phyloP scores from a whole-genome alignment of 2,329 filamentous ascomycete genomes.

The Ascochyta koolunga region DNA sequence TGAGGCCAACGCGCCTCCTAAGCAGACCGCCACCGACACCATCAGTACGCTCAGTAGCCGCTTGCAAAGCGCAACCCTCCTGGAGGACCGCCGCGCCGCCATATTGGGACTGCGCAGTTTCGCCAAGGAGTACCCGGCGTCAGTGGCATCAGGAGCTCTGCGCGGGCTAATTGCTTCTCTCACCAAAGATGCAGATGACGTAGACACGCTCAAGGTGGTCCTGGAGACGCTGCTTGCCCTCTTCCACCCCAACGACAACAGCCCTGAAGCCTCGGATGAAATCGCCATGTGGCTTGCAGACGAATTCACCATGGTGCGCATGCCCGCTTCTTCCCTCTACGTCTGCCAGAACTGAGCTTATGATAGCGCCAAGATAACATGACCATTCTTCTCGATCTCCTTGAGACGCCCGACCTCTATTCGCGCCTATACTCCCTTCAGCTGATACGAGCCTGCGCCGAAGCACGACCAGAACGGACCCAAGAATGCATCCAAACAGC shows the following conservation, averaged over 20 bases:
- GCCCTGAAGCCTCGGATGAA: constrained; percentile 90
- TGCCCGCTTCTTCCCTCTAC: constrained; percentile 1
- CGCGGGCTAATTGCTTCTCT: constrained; percentile 85
- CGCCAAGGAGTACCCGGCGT: constrained; percentile 94
- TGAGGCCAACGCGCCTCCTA: constrained; percentile 79
- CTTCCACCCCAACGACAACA: constrained; percentile 72
- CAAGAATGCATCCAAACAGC: constrained; percentile 94
- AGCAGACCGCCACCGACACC: constrained; percentile 94
- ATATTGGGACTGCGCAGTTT: constrained; percentile 94
- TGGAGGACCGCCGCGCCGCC: constrained; percentile 92
- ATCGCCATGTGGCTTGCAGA: constrained; percentile 95
- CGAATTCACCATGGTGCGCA: constrained; percentile 85
- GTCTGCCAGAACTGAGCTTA: constrained; percentile 56
- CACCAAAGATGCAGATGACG: constrained; percentile 87
- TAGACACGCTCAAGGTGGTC: constrained; percentile 94
- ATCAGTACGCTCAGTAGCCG: constrained; percentile 89
- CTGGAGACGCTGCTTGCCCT: constrained; percentile 95
- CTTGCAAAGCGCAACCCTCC: constrained; percentile 83
- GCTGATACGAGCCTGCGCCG: constrained; percentile 83
- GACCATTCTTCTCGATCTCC: constrained; percentile 83
- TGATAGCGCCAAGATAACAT: constrained; percentile 90
- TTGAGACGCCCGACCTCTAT: constrained; percentile 88
- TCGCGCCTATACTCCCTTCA: constrained; percentile 90
- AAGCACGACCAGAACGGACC: constrained; percentile 84
- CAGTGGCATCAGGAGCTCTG: constrained; percentile 91